Evolutionary conservation across 495 filamentous ascomycete genomes (phyloP).

Genomic region (Penicillium soppii): DNA sequence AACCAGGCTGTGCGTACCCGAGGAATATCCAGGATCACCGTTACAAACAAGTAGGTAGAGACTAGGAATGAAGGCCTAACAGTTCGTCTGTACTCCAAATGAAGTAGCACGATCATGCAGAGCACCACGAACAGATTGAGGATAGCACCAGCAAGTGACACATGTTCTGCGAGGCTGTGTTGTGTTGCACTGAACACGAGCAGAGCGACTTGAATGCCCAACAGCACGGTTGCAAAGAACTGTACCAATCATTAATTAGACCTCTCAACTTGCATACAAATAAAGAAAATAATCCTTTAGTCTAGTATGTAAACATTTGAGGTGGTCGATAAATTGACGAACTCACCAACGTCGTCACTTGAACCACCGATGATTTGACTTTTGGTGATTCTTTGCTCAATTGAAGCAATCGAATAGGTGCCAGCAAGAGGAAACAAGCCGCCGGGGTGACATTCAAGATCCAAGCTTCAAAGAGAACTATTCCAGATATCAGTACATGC

Average conservation of each 20-base stretch:
- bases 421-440: conserved; percentile 38
- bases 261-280: neutral
- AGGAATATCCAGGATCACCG: conserved; percentile 48
- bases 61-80: conserved; percentile 51
- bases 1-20: conserved; percentile 52
- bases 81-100: conserved; percentile 40
- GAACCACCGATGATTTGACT: conserved; percentile 21
- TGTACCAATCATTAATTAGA: conserved; percentile 5
- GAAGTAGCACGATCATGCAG: conserved; percentile 43
- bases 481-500: neutral
- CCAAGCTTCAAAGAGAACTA: conserved; percentile 44
- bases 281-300: too few relatives aligned
- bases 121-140: conserved; percentile 30
- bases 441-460: conserved; percentile 46
- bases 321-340: neutral
- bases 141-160: conserved; percentile 37
- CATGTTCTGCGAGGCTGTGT: conserved; percentile 18
- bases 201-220: conserved; percentile 32
- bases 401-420: conserved; percentile 35
- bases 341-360: conserved; percentile 12
- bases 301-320: too few relatives aligned
- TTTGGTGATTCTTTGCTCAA: conserved; percentile 36
- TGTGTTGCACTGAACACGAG: conserved; percentile 36
- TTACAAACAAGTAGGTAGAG: conserved; percentile 51
- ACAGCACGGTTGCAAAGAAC: conserved; percentile 33